phyloP scores from a whole-genome alignment of 169 alveolate genomes.

The Plasmodium malariae region DNA sequence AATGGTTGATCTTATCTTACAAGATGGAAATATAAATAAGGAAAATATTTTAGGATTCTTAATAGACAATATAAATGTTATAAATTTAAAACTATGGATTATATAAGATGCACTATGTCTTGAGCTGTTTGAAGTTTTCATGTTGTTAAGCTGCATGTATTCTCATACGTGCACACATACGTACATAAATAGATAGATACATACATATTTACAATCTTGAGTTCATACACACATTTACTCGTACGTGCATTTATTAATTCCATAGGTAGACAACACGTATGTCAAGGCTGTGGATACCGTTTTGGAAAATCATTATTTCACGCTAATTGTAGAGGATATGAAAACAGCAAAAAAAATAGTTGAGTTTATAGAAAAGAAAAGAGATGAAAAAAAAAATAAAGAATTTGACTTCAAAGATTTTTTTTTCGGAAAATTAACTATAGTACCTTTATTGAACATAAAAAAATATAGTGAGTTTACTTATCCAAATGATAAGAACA shows the following conservation, averaged over 20 bases:
- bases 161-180: slow-evolving; percentile 11
- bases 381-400: slow-evolving; percentile 63
- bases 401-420: slow-evolving; percentile 68
- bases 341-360: slow-evolving; percentile 68
- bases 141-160: background rate
- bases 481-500: slow-evolving; percentile 66
- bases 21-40: slow-evolving; percentile 43
- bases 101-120: background rate
- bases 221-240: background rate
- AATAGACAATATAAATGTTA: slow-evolving; percentile 72
- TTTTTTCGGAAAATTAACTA: slow-evolving; percentile 69
- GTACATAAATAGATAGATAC: background rate
- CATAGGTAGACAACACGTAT: slow-evolving; percentile 65
- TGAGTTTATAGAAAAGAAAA: slow-evolving; percentile 71
- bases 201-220: too few relatives aligned
- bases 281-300: slow-evolving; percentile 67
- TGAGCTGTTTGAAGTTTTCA: background rate
- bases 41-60: slow-evolving; percentile 63
- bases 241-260: background rate
- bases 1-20: slow-evolving; percentile 52
- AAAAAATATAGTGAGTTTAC: slow-evolving; percentile 51
- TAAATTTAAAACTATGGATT: background rate
- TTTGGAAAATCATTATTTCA: slow-evolving; percentile 63
- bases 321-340: slow-evolving; percentile 72
- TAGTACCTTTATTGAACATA: slow-evolving; percentile 65